These are phyloP conservation scores for Raffaelea arxii DNA, from an alignment of 2,329 filamentous ascomycete genomes.

Conservation along the genomic window DNA sequence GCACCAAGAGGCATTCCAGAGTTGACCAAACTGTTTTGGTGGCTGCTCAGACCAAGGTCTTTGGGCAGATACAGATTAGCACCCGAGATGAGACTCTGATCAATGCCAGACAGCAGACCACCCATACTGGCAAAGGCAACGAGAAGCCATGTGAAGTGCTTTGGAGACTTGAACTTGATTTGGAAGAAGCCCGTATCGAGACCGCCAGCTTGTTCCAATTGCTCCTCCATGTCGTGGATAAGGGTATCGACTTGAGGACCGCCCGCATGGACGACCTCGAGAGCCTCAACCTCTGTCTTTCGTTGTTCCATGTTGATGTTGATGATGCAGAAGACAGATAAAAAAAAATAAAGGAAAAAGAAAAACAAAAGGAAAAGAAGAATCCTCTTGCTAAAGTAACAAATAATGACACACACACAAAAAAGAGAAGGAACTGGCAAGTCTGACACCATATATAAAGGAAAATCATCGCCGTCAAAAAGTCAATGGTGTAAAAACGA, in stretches of 20 bases:
- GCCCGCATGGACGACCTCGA: not conserved
- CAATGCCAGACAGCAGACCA: constrained; percentile 60
- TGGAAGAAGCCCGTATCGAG: constrained; percentile 23
- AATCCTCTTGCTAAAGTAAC: no score
- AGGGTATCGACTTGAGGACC: constrained; percentile 3
- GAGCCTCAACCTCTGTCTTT: constrained; percentile 2
- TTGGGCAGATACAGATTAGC: constrained; percentile 57
- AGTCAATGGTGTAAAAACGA: no score
- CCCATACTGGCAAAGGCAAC: constrained; percentile 68
- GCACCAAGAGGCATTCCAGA: constrained; percentile 63
- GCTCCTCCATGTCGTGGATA: constrained; percentile 5
- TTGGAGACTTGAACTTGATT: constrained; percentile 28
- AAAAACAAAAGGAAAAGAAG: not conserved
- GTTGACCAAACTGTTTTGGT: constrained; percentile 57
- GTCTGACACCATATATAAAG: no score
- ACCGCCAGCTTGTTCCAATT: constrained; percentile 12
- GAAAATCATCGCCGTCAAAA: no score
- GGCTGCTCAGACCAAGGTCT: constrained; percentile 43
- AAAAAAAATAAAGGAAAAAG: not conserved
- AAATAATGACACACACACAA: no score
- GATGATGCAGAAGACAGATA: no score
- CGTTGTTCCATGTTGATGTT: not conserved
- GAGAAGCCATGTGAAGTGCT: constrained; percentile 52
- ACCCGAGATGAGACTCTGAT: constrained; percentile 64
- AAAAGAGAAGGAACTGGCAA: no score